Percentiles rank a stretch among this genome's conserved stretches.
Evolutionary conservation across 2,329 filamentous ascomycete species (phyloP).

Genomic region (Colletotrichum sp.): DNA sequence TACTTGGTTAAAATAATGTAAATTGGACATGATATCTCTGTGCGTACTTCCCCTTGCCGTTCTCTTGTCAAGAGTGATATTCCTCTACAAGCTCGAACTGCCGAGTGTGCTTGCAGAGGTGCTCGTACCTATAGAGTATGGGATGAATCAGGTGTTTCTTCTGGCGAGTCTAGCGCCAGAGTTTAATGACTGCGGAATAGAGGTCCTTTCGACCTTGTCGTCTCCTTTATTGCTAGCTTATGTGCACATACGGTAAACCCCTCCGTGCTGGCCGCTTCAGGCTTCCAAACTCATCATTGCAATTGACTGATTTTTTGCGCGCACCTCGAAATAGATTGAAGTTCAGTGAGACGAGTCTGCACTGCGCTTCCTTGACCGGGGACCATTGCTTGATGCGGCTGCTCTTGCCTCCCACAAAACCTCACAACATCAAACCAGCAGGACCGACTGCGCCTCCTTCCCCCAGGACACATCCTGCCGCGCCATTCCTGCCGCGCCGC

Average conservation of each 20-base stretch:
- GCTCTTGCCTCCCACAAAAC: no score
- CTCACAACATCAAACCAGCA: no score
- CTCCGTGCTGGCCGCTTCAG: not conserved
- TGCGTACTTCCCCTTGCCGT: not conserved
- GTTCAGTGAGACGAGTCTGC: not conserved
- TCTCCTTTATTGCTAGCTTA: not conserved
- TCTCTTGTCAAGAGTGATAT: not conserved
- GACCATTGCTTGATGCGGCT: not conserved
- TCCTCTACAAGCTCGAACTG: not conserved
- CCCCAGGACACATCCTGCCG: no score
- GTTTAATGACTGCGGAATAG: not conserved
- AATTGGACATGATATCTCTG: not conserved
- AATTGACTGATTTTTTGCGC: not conserved
- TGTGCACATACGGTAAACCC: not conserved
- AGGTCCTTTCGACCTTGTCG: not conserved
- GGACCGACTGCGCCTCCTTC: no score
- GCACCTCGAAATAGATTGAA: not conserved
- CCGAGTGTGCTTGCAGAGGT: not conserved
- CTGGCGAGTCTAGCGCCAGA: not conserved
- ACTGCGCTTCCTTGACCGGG: not conserved
- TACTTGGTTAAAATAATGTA: not conserved
- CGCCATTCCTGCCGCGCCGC: no score
- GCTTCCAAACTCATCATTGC: not conserved
- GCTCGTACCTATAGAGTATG: no score
- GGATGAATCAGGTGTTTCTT: not conserved